Conservation (phyloP, 805 yeast species). For the Priceomyces medius region DNA sequence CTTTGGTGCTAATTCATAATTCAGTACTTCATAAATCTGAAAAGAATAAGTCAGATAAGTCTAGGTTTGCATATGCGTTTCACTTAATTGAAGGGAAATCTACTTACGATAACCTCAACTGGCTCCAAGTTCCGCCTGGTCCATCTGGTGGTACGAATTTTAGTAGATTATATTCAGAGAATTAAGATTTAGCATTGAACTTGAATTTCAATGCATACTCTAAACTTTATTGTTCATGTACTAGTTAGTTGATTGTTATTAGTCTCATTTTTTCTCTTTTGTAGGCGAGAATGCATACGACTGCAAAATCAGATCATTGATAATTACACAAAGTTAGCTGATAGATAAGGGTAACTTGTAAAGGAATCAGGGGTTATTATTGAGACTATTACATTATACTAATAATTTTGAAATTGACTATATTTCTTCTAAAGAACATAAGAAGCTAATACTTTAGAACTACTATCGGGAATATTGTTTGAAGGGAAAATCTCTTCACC, state of each 20-base stretch:
- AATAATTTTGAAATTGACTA: no score
- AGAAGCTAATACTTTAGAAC: no score
- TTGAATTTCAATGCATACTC: no score
- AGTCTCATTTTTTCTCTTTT: background rate
- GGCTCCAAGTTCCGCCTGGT: constrained; percentile 75
- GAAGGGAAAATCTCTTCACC: no score
- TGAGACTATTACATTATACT: no score
- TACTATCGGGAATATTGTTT: no score
- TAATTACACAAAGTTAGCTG: constrained; percentile 1
- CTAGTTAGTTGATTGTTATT: no score
- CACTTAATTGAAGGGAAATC: constrained; percentile 71
- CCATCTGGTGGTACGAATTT: constrained; percentile 59
- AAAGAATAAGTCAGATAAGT: constrained; percentile 49
- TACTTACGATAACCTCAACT: constrained; percentile 62
- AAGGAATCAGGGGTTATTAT: constrained; percentile 1
- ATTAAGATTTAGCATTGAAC: no score
- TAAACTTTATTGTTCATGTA: no score
- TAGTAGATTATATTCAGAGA: constrained; percentile 45
- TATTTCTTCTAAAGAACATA: no score
- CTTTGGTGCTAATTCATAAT: constrained; percentile 69
- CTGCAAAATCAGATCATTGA: constrained; percentile 1
- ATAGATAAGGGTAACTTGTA: constrained; percentile 1
- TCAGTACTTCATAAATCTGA: constrained; percentile 72
- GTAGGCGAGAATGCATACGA: background rate
- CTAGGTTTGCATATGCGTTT: constrained; percentile 77